Evolutionary conservation across 441 rosid species (phyloP).

Genomic region (Isatis lusitanica): DNA sequence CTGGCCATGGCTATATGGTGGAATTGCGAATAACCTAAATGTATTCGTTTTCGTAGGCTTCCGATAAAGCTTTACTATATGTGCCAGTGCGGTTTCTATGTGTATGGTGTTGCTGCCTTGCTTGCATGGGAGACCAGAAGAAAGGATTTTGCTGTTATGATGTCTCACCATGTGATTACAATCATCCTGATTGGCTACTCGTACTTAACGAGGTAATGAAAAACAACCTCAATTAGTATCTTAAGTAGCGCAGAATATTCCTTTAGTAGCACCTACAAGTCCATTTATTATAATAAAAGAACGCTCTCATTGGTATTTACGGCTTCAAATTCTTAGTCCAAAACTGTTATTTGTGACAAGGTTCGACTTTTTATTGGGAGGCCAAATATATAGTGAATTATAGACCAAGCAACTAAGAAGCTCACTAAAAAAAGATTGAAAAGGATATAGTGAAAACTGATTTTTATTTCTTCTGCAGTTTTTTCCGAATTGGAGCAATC

Average conservation of each 20-base stretch:
- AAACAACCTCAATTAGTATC: neutral
- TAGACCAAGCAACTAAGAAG: neutral
- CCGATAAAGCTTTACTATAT: conserved; percentile 69
- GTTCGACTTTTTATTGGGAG: neutral
- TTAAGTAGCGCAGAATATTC: neutral
- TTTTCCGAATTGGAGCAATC: conserved; percentile 80
- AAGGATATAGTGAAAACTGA: neutral
- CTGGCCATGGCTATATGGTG: too few species aligned
- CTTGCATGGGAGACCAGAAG: conserved; percentile 93
- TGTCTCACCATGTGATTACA: conserved; percentile 96
- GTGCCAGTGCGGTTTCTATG: conserved; percentile 93
- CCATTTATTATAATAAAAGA: neutral
- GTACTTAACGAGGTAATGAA: conserved; percentile 63
- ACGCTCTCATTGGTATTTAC: neutral
- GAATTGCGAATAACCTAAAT: neutral
- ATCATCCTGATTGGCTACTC: conserved; percentile 77
- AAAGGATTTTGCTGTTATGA: conserved; percentile 94
- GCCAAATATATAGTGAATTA: conserved; percentile 1
- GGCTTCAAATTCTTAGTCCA: neutral
- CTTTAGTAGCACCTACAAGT: neutral
- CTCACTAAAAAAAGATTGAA: neutral
- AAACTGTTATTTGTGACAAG: neutral
- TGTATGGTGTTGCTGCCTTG: conserved; percentile 78
- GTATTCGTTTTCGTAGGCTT: conserved; percentile 42
- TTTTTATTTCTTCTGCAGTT: conserved; percentile 45